A percentile compares a stretch with the other conserved stretches of the same genome.
phyloP scores from a whole-genome alignment of 2,329 filamentous ascomycete species.

The Xylaria arbuscula region DNA sequence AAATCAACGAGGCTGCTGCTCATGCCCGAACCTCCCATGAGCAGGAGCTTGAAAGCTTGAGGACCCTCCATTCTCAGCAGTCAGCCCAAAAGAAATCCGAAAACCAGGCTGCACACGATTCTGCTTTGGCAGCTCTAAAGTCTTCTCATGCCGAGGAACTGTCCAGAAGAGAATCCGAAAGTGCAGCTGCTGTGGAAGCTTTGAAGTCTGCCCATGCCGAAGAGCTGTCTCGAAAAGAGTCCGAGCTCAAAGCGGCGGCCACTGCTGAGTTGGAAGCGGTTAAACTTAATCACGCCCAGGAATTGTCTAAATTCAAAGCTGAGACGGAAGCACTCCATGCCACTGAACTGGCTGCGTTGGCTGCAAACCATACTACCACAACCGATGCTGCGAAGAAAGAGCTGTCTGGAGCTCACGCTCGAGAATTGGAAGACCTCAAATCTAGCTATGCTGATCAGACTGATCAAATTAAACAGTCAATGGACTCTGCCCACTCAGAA shows the following conservation, averaged over 20 bases:
- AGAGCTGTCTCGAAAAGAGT: conserved; percentile 26
- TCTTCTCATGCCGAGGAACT: conserved; percentile 31
- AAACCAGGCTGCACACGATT: conserved; percentile 35
- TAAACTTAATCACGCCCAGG: conserved; percentile 42
- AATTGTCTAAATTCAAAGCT: conserved; percentile 41
- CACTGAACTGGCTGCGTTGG: conserved; percentile 44
- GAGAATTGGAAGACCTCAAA: conserved; percentile 43
- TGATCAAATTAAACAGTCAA: conserved; percentile 40
- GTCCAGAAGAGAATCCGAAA: conserved; percentile 20
- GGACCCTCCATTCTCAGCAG: conserved; percentile 39
- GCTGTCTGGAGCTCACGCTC: conserved; percentile 40
- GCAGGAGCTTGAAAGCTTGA: conserved; percentile 43
- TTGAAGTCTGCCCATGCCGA: conserved; percentile 39
- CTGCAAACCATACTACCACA: conserved; percentile 39
- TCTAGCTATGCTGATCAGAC: conserved; percentile 42
- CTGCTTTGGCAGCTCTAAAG: conserved; percentile 33
- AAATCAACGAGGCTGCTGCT: conserved; percentile 37
- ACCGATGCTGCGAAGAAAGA: conserved; percentile 42
- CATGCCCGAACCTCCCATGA: conserved; percentile 40
- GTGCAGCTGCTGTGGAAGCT: conserved; percentile 39
- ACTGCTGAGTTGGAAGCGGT: conserved; percentile 40
- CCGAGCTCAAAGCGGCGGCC: conserved; percentile 28
- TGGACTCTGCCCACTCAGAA: conserved; percentile 36
- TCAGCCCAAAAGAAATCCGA: conserved; percentile 38
- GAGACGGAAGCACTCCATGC: conserved; percentile 43